phyloP scores from a whole-genome alignment of 2,329 filamentous ascomycete genomes.

The Lachnum nothofagi region DNA sequence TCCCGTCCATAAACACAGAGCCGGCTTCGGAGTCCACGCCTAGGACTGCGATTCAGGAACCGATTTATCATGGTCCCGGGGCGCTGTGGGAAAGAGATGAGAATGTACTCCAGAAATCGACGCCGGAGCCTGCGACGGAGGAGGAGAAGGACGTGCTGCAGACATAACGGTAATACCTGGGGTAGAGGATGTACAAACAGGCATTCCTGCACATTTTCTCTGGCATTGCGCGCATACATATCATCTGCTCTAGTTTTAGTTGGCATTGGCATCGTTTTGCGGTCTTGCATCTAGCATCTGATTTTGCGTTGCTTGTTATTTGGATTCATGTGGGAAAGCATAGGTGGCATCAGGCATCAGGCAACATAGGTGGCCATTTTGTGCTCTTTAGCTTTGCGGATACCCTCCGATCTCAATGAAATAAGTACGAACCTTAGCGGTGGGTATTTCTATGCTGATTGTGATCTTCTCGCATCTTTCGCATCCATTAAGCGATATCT shows the following conservation, averaged over 20 bases:
- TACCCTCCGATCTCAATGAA: no score
- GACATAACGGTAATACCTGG: no score
- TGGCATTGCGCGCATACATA: conserved; percentile 8
- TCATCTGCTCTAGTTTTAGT: conserved; percentile 10
- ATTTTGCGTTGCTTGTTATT: not conserved
- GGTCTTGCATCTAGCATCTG: conserved; percentile 4
- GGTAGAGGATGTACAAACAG: conserved; percentile 16
- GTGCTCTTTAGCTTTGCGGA: no score
- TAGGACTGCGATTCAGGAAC: conserved; percentile 35
- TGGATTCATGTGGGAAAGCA: not conserved
- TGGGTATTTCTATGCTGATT: no score
- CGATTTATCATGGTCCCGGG: conserved; percentile 48
- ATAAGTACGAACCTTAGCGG: no score
- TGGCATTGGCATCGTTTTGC: conserved; percentile 3
- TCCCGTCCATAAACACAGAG: conserved; percentile 26
- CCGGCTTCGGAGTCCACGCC: conserved; percentile 13
- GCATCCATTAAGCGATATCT: no score
- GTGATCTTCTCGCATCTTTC: no score
- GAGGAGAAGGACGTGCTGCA: conserved; percentile 32
- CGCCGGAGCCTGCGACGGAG: conserved; percentile 28
- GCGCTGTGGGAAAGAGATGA: conserved; percentile 50
- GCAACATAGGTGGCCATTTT: not conserved
- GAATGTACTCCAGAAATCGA: conserved; percentile 36
- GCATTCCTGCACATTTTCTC: conserved; percentile 3
- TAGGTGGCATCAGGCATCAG: not conserved